These are phyloP conservation scores for Lachnellula arida DNA, from an alignment of 2,329 filamentous ascomycete species.

Conservation along the genomic window DNA sequence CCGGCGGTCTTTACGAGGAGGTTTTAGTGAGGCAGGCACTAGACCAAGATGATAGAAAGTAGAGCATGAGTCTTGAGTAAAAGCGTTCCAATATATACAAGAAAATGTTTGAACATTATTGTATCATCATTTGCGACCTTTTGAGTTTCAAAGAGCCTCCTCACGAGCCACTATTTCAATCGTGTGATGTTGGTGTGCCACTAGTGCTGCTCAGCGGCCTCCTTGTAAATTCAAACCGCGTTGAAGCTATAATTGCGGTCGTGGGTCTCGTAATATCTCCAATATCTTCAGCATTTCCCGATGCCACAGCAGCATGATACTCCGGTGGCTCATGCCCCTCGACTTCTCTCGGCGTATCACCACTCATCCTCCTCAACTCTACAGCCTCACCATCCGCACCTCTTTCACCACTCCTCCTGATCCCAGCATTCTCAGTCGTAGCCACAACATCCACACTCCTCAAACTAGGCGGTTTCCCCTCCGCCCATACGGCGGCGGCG, in stretches of 20 bases:
- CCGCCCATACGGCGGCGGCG: conserved; percentile 56
- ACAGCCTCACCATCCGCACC: conserved; percentile 4
- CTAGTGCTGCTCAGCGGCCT: conserved; percentile 8
- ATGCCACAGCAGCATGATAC: conserved; percentile 18
- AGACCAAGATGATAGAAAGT: background rate
- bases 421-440: background rate
- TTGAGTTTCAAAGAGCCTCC: background rate
- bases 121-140: background rate
- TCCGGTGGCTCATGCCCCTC: conserved; percentile 14
- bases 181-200: background rate
- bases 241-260: conserved; percentile 11
- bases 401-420: background rate
- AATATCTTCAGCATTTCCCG: conserved; percentile 7
- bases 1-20: conserved; percentile 36
- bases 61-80: background rate
- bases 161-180: background rate
- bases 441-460: conserved; percentile 6
- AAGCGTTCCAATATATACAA: background rate
- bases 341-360: background rate
- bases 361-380: conserved; percentile 14
- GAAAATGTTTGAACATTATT: background rate
- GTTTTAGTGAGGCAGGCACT: background rate
- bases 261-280: conserved; percentile 13
- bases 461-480: conserved; percentile 28
- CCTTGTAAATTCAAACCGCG: conserved; percentile 10